Evolutionary conservation across 352 stramenopile species (phyloP), one percentile per base, ranked within the genome.

Genomic region (Globisporangium nodosum): DNA sequence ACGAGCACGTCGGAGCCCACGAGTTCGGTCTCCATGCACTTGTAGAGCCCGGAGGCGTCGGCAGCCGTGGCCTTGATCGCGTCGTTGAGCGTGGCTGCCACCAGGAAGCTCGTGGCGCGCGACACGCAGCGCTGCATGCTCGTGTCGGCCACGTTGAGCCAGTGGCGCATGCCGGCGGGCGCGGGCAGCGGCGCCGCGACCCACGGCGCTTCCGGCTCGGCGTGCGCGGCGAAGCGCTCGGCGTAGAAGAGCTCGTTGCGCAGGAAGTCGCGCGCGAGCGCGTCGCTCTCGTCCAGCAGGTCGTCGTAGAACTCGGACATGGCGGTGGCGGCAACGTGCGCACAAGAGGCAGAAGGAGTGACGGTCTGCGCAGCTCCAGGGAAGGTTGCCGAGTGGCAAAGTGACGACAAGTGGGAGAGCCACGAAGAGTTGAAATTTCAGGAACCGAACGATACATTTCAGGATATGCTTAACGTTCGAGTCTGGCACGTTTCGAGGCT

Each of bases 31-130:
- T 90, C 77, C 18, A 88, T 70, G 50, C 69, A 69, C 0, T 70
- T 64, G 65, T 78, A 87, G 49, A 73, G 73, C 59, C 58, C 70
- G 8, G 74, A 76, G 30, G 71, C 70, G 61, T 90, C 80, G 18
- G 77, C 71, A 33, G 77, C 67, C 21, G 87, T 68, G 12, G 80
- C 76, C 15, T 74, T 73, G 64, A 86, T 70, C 12, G 78, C 77
- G 52, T 87, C 77, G n/a, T 76, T 62, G 18, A 88, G 61, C 15
- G 80, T 81, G 12, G 74, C 72, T 42, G 81, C 73, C 8, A 90
- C 80, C 47, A 69, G 56, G 52, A 83, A 68, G 61, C 80, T 88
- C 54, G 66, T 79, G 12, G 72, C 64, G 33, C 69, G 75, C 6
- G 80, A 88, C 40, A 74, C 81, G 33, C 72, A 66, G 7, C 80